Conservation (phyloP, 2,329 filamentous ascomycete species). For the Fonsecaea pedrosoi region DNA sequence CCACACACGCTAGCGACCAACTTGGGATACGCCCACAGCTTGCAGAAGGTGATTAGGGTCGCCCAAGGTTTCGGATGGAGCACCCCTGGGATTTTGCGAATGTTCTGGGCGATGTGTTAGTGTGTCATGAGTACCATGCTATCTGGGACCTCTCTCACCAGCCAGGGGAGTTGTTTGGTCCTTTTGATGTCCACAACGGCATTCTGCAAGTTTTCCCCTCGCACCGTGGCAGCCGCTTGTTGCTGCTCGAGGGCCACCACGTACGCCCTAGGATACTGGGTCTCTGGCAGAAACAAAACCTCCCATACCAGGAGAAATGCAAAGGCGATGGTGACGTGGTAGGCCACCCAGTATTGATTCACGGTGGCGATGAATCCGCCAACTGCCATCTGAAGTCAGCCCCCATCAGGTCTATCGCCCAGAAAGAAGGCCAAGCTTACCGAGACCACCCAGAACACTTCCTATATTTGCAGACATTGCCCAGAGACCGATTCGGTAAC, state of each 20-base stretch:
- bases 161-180: conserved; percentile 23
- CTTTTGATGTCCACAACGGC: conserved; percentile 12
- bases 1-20: conserved; percentile 17
- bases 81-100: conserved; percentile 23
- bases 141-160: not conserved
- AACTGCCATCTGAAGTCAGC: conserved; percentile 14
- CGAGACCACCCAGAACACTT: conserved; percentile 13
- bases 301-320: conserved; percentile 19
- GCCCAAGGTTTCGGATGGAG: conserved; percentile 22
- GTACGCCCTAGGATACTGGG: conserved; percentile 17
- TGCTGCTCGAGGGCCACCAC: conserved; percentile 13
- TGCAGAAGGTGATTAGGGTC: conserved; percentile 20
- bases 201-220: not conserved
- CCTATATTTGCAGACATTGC: conserved; percentile 21
- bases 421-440: conserved; percentile 5
- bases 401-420: not conserved
- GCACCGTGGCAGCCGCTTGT: conserved; percentile 3
- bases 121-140: not conserved
- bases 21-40: conserved; percentile 20
- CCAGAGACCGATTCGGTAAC: conserved; percentile 21
- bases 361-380: conserved; percentile 19
- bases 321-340: conserved; percentile 24
- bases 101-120: conserved; percentile 12
- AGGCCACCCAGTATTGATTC: conserved; percentile 22
- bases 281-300: conserved; percentile 21